Evolutionary conservation across 2,329 filamentous ascomycete species (phyloP), one percentile per base, ranked within the genome.

Genomic region (Aspergillus brunneoviolaceus): DNA sequence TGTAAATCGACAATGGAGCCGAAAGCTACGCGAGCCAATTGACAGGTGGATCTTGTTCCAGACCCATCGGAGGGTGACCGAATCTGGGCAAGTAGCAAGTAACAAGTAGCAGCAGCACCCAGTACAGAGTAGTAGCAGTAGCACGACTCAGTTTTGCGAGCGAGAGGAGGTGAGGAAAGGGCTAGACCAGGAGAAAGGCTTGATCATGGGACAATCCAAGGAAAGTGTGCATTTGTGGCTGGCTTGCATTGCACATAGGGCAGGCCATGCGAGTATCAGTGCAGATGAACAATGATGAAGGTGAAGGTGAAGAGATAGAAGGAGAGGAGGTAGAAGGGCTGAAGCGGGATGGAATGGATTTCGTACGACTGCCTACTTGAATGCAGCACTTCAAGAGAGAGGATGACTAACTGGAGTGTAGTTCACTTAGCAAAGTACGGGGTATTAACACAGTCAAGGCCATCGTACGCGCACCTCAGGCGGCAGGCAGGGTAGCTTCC

Each of bases 1-100:
- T 45, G 39, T 7, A 19, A 45, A 16, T 45, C 16, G 2, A 45
- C 16, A 19, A 45, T 45, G 39, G 39, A 45, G 39, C 39, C 39
- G 33, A 47, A 33, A 55, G 42, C 53, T 55, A 55, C 27, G 53
- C 12, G 53, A 55, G 53, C 53, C 53, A 55, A 55, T 55, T 49
- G 53, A 55, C 53, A 49, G 14, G 35, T 27, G 27, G 39, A 45
- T 45, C 39, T 45, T 45, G n/a, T 14, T 45, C 39, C 16, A 45
- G 39, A 45, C 39, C 39, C 39, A 45, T 45, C 39, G 39, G 39
- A 45, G 39, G 39, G 39, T 45, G 39, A 45, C 39, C 39, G 16
- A 45, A 19, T 45, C 39, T 19, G 16, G 39, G 3, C 39, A 21
- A 21, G 21, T 21, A 21, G 3, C 39, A 21, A 21, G 21, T 21